phyloP scores from a whole-genome alignment of 2,329 filamentous ascomycete genomes.

The Ophiosphaerella korrae region DNA sequence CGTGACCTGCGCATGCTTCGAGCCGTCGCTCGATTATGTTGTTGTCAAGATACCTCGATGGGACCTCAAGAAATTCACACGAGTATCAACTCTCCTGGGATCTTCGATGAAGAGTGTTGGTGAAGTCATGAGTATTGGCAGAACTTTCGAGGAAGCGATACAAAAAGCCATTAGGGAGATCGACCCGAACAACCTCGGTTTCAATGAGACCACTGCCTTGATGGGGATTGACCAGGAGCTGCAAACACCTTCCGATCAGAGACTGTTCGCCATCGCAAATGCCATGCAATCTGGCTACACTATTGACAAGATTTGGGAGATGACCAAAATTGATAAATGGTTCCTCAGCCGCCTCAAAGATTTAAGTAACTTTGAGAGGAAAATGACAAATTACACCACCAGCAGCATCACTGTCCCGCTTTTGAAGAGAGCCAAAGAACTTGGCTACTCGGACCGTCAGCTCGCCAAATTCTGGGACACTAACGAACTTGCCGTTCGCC shows the following conservation, averaged over 20 bases:
- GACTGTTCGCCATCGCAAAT: slow-evolving; percentile 95
- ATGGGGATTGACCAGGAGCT: slow-evolving; percentile 97
- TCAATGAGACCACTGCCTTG: slow-evolving; percentile 80
- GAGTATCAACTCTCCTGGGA: slow-evolving; percentile 92
- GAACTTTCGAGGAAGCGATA: slow-evolving; percentile 97
- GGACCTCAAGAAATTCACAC: slow-evolving; percentile 98
- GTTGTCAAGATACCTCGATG: slow-evolving; percentile 99
- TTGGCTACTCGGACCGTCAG: slow-evolving; percentile 93
- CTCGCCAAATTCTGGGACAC: slow-evolving; percentile 93
- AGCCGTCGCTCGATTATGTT: slow-evolving; percentile 96
- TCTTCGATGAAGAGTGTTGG: slow-evolving; percentile 99
- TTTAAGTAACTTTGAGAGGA: slow-evolving; percentile 84
- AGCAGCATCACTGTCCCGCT: slow-evolving; percentile 67
- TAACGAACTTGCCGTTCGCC: slow-evolving; percentile 88
- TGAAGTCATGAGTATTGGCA: slow-evolving; percentile 97
- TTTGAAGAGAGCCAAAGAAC: slow-evolving; percentile 83
- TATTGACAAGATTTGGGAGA: slow-evolving; percentile 96
- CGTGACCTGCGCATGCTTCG: slow-evolving; percentile 95
- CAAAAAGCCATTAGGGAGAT: slow-evolving; percentile 97
- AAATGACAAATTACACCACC: slow-evolving; percentile 73
- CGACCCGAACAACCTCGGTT: slow-evolving; percentile 93
- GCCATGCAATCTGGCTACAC: slow-evolving; percentile 94
- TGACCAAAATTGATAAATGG: slow-evolving; percentile 99
- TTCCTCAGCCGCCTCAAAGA: slow-evolving; percentile 92
- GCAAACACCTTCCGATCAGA: slow-evolving; percentile 96